A percentile compares a stretch with the other conserved stretches of the same genome.
Conservation (phyloP, 148 eudicot genomes). For the Silene uniflora region DNA sequence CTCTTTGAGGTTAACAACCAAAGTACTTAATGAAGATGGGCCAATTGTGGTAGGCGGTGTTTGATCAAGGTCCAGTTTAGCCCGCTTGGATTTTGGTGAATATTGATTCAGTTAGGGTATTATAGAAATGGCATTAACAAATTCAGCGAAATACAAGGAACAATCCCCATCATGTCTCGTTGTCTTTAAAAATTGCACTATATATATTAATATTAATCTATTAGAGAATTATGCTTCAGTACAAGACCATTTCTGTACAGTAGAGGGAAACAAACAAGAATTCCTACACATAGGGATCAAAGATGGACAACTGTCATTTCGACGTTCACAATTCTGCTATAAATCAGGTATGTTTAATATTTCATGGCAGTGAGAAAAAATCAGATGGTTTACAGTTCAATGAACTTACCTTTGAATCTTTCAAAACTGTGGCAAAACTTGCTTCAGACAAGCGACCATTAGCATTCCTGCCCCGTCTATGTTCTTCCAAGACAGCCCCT, state of each 20-base stretch:
- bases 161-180: too few species aligned
- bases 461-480: constrained; percentile 64
- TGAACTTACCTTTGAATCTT: constrained; percentile 62
- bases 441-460: constrained; percentile 72
- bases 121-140: too few species aligned
- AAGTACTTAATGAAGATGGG: too few species aligned
- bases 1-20: too few species aligned
- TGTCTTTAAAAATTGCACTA: too few species aligned
- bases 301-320: neutral
- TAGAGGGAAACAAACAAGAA: neutral
- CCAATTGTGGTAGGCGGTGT: too few species aligned
- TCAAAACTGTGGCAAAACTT: constrained; percentile 51
- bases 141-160: too few species aligned
- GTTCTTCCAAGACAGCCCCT: constrained; percentile 88
- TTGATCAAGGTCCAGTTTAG: too few species aligned
- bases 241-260: neutral
- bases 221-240: neutral
- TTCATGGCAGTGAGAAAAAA: neutral
- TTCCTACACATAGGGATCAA: neutral
- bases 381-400: neutral
- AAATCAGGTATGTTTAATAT: neutral
- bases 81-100: too few species aligned
- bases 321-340: neutral
- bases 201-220: too few species aligned
- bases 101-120: too few species aligned